Evolutionary conservation across 2,329 filamentous ascomycete genomes (phyloP), one percentile per base, ranked within the genome.

Genomic region (Epichloe hybrida): DNA sequence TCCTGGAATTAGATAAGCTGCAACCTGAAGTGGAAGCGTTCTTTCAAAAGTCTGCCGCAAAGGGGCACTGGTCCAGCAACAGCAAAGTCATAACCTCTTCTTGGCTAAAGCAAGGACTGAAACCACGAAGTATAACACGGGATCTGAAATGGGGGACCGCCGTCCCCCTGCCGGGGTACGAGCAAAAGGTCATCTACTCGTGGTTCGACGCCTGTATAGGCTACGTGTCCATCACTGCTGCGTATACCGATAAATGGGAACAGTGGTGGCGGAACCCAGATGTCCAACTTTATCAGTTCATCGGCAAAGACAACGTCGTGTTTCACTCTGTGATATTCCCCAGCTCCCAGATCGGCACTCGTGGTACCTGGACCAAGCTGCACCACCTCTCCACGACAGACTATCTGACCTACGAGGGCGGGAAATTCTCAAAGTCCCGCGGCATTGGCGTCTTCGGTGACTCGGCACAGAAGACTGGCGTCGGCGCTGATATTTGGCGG

Each of bases 301-400:
- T 93, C 77, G 88, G 88, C 67, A 94, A 93, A 55, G 56, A 62
- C 54, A 58, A 57, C 27, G 56, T 85, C 12, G 79, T 80, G 3
- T 93, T 91, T 73, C 87, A 93, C 69, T 85, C 83, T 23, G 84
- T 93, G 58, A 86, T 89, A 61, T 93, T 90, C 72, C 87, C 87
- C 1, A 84, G 76, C 35, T 85, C 80, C 42, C 84, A 91, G 64
- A 72, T 93, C 8, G 87, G 87, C 44, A 88, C 86, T 0, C 37
- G 72, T 75, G 84, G 90, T 56, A 80, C 81, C 54, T 93, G 87
- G 87, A 91, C 86, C 40, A 84, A 82, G 76, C 75, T 91, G 41
- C 80, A 89, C 66, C 84, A 86, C 59, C 75, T 93, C 38, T 88
- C 83, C 13, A 87, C 86, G 0, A 88, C 86, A 0, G 87, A 93